Evolutionary conservation across 1,284 basidiomycete genomes (phyloP), one percentile per base, ranked within the genome.

Genomic region (Meripilus lineatus): DNA sequence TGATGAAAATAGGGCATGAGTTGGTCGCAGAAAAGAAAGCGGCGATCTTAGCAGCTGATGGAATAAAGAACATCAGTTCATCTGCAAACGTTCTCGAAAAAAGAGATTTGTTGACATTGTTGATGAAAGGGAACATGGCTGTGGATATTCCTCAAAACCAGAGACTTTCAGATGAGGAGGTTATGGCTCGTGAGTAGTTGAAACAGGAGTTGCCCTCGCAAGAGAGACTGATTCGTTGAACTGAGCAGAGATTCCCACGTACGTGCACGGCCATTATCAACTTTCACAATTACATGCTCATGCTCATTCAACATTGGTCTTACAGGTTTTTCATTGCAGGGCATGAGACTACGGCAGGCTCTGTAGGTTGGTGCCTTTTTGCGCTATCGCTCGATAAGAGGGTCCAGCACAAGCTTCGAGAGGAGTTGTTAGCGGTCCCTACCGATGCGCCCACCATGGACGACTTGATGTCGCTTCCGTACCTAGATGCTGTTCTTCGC

Each of bases 321-420:
- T 20, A 7, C 22, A 57, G 55, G 0, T 81, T 81, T 60, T 56
- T 85, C 1, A 64, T 77, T 3, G 79, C 81, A 3, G 89, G 89
- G 6, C 84, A 90, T 59, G 89, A 92, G 58, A 92, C 90, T 0
- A 70, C 67, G 7, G 50, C 47, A 25, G 49, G 59, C 1, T 57
- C 55, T 3, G 70, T 72, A 0, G 70, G 71, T 1, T 83, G 80
- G 80, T 76, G 77, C 0, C 65, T 93, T 0, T 85, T 72, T 58
- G 72, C 77, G 1, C 74, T 93, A 3, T 62, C 79, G 0, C 67
- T 69, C 32, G 50, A 77, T 42, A 74, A 70, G 0, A 66, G 70
- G 0, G 64, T 79, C 0, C 89, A 93, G 58, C 61, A 55, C 10
- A 79, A 77, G 50, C 74, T 94, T 1, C 77, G 89, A 1, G 68